Conservation (phyloP, 108 stramenopile genomes). For the Parietichytrium sp. region DNA sequence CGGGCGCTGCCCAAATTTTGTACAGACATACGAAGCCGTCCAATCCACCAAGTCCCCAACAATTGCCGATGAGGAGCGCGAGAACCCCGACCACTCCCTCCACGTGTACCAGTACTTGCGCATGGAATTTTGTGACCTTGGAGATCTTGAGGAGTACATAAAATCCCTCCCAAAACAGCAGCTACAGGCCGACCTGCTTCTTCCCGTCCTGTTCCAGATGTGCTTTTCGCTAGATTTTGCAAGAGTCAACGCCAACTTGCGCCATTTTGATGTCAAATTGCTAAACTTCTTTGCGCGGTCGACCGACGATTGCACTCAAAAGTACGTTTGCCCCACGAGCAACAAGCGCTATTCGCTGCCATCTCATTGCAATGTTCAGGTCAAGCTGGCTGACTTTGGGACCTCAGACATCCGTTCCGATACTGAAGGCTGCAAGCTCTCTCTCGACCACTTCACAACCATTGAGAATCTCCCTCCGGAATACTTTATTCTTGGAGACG, state of each 20-base stretch:
- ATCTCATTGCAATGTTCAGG: constrained; percentile 36
- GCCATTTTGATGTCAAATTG: constrained; percentile 98
- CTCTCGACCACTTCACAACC: constrained; percentile 87
- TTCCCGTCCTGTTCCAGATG: constrained; percentile 83
- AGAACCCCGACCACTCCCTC: not conserved
- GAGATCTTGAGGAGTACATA: constrained; percentile 86
- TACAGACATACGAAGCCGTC: constrained; percentile 76
- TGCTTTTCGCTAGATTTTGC: constrained; percentile 82
- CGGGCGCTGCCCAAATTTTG: constrained; percentile 85
- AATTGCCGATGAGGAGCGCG: not conserved
- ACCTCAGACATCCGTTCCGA: constrained; percentile 80
- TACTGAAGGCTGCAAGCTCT: constrained; percentile 75
- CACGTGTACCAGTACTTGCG: constrained; percentile 80
- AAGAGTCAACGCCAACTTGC: constrained; percentile 72
- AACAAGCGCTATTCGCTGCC: not conserved
- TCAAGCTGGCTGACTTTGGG: constrained; percentile 95
- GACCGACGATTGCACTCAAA: constrained; percentile 35
- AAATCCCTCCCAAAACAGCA: constrained; percentile 53
- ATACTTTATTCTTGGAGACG: constrained; percentile 80
- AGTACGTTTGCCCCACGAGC: not conserved
- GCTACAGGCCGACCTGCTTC: not conserved
- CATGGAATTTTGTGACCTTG: constrained; percentile 92
- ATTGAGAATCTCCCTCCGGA: constrained; percentile 95
- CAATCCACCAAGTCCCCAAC: constrained; percentile 64
- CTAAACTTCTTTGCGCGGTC: constrained; percentile 85